Percentiles rank a stretch among this genome's conserved stretches.
Evolutionary conservation across 768 basidiomycete genomes (phyloP).

Genomic region (Rubroboletus satanas): DNA sequence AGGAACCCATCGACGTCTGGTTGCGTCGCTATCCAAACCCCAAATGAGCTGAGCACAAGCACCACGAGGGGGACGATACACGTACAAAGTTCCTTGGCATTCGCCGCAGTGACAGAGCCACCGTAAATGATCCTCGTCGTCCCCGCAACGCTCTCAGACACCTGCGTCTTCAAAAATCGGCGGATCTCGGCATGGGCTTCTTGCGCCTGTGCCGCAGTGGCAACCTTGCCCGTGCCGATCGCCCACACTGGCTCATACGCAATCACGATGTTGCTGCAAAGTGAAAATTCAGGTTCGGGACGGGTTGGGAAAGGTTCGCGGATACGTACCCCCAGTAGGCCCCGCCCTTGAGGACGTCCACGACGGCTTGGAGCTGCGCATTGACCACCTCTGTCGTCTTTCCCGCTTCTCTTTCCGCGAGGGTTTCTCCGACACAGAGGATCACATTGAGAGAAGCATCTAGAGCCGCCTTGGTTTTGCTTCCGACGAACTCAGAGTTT

Average conservation of each 20-base stretch:
- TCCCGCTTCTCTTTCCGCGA: constrained; percentile 77
- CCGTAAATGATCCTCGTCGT: constrained; percentile 90
- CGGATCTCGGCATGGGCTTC: constrained; percentile 86
- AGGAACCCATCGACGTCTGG: constrained; percentile 96
- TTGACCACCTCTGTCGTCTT: constrained; percentile 79
- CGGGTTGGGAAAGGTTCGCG: background rate
- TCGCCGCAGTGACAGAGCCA: constrained; percentile 87
- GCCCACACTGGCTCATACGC: constrained; percentile 99
- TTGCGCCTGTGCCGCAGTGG: constrained; percentile 89
- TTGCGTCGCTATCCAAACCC: constrained; percentile 50
- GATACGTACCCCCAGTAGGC: constrained; percentile 73
- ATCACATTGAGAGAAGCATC: constrained; percentile 78
- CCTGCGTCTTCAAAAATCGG: constrained; percentile 57
- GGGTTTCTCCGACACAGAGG: constrained; percentile 94
- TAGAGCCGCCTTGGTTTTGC: constrained; percentile 83
- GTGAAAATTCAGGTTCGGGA: background rate
- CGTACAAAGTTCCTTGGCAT: constrained; percentile 84
- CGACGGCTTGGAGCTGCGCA: constrained; percentile 74
- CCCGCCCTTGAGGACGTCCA: constrained; percentile 50
- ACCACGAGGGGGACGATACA: constrained; percentile 1
- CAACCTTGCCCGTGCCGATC: constrained; percentile 96
- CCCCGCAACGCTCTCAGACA: constrained; percentile 68
- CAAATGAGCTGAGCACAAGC: background rate
- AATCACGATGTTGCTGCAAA: constrained; percentile 76
- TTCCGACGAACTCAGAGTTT: constrained; percentile 73